phyloP scores from a whole-genome alignment of 768 basidiomycete genomes.

The Russula virescens region DNA sequence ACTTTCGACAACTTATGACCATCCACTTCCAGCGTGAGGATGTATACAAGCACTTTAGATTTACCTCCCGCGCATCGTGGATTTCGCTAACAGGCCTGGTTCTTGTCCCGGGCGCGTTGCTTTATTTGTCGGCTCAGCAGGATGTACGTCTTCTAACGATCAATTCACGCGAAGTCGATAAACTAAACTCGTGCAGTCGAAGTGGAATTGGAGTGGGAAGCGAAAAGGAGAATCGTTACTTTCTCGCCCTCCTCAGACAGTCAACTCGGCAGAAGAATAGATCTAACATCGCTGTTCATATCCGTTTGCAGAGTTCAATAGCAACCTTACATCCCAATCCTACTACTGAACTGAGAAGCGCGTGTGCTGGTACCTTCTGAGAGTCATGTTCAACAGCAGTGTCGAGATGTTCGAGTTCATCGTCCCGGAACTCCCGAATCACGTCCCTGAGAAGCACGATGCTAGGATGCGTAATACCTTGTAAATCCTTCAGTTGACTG shows the following conservation, averaged over 20 bases:
- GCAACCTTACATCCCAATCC: slow-evolving; percentile 85
- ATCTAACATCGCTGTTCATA: slow-evolving; percentile 37
- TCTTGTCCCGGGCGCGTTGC: slow-evolving; percentile 54
- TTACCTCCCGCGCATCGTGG: slow-evolving; percentile 63
- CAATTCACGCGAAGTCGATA: not conserved
- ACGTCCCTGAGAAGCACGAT: slow-evolving; percentile 66
- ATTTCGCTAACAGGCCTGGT: slow-evolving; percentile 57
- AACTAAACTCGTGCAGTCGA: slow-evolving; percentile 34
- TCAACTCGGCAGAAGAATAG: slow-evolving; percentile 18
- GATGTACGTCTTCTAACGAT: slow-evolving; percentile 32
- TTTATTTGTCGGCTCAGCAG: slow-evolving; percentile 38
- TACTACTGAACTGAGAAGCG: slow-evolving; percentile 78
- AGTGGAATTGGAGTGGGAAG: slow-evolving; percentile 51
- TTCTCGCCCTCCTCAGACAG: slow-evolving; percentile 19
- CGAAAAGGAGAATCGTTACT: slow-evolving; percentile 41
- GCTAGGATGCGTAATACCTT: slow-evolving; percentile 68
- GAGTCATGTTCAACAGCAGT: slow-evolving; percentile 83
- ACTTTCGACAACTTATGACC: slow-evolving; percentile 7
- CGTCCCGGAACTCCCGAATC: slow-evolving; percentile 82
- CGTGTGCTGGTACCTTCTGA: slow-evolving; percentile 88
- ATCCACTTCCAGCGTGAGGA: slow-evolving; percentile 58
- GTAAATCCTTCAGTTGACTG: slow-evolving; percentile 80
- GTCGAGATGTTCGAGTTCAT: slow-evolving; percentile 92
- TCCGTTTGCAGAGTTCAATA: slow-evolving; percentile 80
- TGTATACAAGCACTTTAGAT: slow-evolving; percentile 78